A percentile compares a stretch with the other conserved stretches of the same genome.
Conservation (phyloP, 768 basidiomycete species). For the Mycena vulgaris region DNA sequence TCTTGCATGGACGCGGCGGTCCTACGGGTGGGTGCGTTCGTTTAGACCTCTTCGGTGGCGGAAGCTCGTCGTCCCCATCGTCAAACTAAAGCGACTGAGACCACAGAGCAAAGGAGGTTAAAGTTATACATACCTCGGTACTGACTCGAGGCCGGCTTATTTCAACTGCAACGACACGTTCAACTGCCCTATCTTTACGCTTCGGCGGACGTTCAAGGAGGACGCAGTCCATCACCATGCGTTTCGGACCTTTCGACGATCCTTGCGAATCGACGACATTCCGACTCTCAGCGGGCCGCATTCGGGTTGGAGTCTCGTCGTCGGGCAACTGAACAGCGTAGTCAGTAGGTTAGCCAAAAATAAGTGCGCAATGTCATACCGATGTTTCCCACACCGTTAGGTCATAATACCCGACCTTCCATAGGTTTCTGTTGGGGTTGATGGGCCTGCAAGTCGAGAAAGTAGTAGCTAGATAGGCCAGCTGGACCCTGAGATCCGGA, state of each 20-base stretch:
- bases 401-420: slow-evolving; percentile 79
- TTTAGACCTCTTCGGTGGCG: background rate
- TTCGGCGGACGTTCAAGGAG: slow-evolving; percentile 6
- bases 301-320: background rate
- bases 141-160: background rate
- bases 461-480: slow-evolving; percentile 62
- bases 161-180: background rate
- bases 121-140: background rate
- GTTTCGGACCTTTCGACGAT: slow-evolving; percentile 3
- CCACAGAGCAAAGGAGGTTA: background rate
- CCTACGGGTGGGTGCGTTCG: background rate
- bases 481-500: slow-evolving; percentile 52
- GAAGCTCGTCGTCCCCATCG: background rate
- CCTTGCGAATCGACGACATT: background rate
- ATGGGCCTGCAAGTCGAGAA: slow-evolving; percentile 66
- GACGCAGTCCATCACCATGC: slow-evolving; percentile 23
- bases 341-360: slow-evolving; percentile 4
- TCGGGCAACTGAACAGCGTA: background rate
- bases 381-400: slow-evolving; percentile 27
- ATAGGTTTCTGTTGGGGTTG: slow-evolving; percentile 47
- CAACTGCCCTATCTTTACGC: slow-evolving; percentile 1
- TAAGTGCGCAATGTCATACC: background rate
- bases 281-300: background rate
- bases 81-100: slow-evolving; percentile 3
- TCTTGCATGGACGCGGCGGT: background rate